Evolutionary conservation across 164 flowering plant genomes (phyloP), one percentile per base, ranked within the genome.

Genomic region (Chimonanthus salicifolius): DNA sequence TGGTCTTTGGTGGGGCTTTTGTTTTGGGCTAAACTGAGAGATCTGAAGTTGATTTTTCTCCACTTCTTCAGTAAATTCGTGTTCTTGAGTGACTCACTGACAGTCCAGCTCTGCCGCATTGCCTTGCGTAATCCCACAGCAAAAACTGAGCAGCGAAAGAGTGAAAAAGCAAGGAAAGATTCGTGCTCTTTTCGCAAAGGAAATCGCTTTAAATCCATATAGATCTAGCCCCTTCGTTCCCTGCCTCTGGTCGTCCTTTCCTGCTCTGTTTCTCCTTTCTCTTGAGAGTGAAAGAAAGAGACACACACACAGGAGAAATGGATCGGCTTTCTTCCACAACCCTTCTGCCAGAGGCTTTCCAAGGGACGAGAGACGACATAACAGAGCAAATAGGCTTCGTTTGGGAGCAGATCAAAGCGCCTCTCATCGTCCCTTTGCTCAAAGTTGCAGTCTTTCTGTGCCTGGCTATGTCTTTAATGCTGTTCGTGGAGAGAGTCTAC

Each of bases 401-500:
- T 10, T 94, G 94, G 94, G 86, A 86, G 72, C 82, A 85, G 47
- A 80, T 90, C 62, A 91, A 84, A 78, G 85, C 84, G 44, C 92
- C 94, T 68, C 71, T 93, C 75, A 87, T 95, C 21, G 91, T 95
- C 4, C 99, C 99, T 1, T 9, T 93, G 69, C 67, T 95, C 48
- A 78, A 46, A 7, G 6, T 90, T 0, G 81, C 77, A 3, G 87
- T 93, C 0, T 78, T 82, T 51, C 7, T 91, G 6, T 87, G 90
- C 75, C 72, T 95, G 69, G 73, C 82, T 7, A 90, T 95, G 97
- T 86, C 94, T 4, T 66, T 93, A 15, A 93, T 95, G 99, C 88
- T 95, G 16, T 91, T 95, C 84, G 62, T 87, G 9, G 99, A 95
- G 78, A 85, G 94, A 78, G 78, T 92, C 47, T 95, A 93, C 71